Evolutionary conservation across 202 grass and related monocot genomes (phyloP).

Genomic region (Hordeum pubiflorum): DNA sequence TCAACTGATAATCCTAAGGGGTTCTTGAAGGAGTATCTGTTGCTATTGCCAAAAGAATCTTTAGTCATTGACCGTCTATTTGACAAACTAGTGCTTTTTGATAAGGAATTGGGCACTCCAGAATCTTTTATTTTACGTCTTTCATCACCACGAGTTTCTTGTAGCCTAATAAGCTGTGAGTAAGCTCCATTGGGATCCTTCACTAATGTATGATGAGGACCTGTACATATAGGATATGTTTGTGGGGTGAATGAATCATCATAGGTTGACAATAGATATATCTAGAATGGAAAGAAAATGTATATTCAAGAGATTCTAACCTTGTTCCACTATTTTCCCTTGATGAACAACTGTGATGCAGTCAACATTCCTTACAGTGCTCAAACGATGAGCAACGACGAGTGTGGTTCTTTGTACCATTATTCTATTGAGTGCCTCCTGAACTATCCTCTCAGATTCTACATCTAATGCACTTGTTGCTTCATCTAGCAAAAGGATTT

Average conservation of each 20-base stretch:
- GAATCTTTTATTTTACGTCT: slow-evolving; percentile 13
- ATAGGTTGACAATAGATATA: not conserved
- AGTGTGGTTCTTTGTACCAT: slow-evolving; percentile 78
- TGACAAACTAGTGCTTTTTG: slow-evolving; percentile 39
- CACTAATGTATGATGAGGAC: slow-evolving; percentile 56
- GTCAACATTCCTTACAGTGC: slow-evolving; percentile 76
- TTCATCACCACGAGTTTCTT: slow-evolving; percentile 38
- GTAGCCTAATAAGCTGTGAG: slow-evolving; percentile 77
- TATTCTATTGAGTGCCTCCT: slow-evolving; percentile 79
- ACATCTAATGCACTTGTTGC: slow-evolving; percentile 90
- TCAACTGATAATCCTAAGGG: slow-evolving; percentile 26
- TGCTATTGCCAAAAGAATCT: slow-evolving; percentile 60
- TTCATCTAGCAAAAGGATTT: slow-evolving; percentile 89
- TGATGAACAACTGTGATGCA: slow-evolving; percentile 67
- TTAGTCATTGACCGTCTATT: slow-evolving; percentile 40
- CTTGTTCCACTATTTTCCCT: slow-evolving; percentile 90
- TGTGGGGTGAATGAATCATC: slow-evolving; percentile 6
- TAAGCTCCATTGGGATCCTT: slow-evolving; percentile 65
- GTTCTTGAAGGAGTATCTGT: slow-evolving; percentile 44
- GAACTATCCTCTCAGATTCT: slow-evolving; percentile 87
- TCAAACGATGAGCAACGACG: slow-evolving; percentile 75
- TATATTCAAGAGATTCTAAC: slow-evolving; percentile 21
- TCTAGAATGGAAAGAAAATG: slow-evolving; percentile 4
- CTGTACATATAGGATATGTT: slow-evolving; percentile 34
- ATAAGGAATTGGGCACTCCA: slow-evolving; percentile 29